Conservation (phyloP, 371 early-diverging fungal genomes). For the Parasitella parasitica region DNA sequence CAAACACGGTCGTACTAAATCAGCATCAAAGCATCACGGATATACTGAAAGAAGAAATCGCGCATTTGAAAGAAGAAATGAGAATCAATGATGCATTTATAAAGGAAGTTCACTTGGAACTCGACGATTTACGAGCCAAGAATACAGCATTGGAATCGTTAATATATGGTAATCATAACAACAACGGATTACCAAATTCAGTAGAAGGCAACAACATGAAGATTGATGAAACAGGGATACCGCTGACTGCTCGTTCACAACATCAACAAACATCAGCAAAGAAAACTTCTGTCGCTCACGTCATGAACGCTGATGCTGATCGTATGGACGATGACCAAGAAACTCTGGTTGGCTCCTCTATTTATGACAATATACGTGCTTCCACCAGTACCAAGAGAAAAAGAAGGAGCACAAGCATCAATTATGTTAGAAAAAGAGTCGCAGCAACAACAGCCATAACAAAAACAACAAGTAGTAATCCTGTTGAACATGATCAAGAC, state of each 20-base stretch:
- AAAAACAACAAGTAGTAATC: no score
- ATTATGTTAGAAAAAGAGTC: neutral
- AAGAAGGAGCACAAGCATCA: neutral
- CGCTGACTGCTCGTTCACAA: neutral
- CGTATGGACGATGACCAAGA: conserved; percentile 4
- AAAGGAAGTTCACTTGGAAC: conserved; percentile 22
- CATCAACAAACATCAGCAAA: neutral
- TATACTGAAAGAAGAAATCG: conserved; percentile 14
- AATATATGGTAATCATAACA: neutral
- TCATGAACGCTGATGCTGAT: neutral
- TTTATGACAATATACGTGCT: neutral
- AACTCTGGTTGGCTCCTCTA: conserved; percentile 6
- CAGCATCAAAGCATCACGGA: conserved; percentile 21
- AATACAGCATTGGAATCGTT: conserved; percentile 1
- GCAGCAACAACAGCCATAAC: neutral
- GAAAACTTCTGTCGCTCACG: neutral
- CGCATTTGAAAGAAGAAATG: conserved; percentile 8
- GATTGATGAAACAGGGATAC: neutral
- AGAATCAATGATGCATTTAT: conserved; percentile 22
- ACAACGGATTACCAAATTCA: neutral
- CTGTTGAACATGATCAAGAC: neutral
- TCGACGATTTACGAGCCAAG: conserved; percentile 12
- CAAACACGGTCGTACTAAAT: conserved; percentile 64
- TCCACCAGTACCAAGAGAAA: conserved; percentile 7
- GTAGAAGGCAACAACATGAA: neutral